These are phyloP conservation scores for Petunia hybrid DNA, from an alignment of 305 asterid species.

Conservation along the genomic window DNA sequence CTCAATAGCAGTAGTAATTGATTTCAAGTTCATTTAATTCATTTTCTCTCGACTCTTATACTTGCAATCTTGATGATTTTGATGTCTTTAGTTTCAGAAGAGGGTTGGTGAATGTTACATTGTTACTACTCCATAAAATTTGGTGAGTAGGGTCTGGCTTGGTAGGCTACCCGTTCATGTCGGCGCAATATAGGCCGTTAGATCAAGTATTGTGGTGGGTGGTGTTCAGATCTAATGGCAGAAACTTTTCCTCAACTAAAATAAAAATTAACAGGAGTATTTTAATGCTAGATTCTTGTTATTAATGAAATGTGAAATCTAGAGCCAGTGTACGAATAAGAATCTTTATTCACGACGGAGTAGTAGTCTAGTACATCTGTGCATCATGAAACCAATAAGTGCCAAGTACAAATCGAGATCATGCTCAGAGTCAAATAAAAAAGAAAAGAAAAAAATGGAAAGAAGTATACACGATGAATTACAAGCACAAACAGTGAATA, in stretches of 20 bases:
- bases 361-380: not conserved
- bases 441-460: not conserved
- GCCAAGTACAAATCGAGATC: not conserved
- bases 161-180: not conserved
- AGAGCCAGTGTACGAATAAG: not conserved
- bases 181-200: not conserved
- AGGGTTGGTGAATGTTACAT: not conserved
- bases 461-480: not conserved
- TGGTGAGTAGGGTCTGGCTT: not conserved
- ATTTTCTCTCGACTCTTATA: not conserved
- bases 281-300: not conserved
- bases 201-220: conserved; percentile 15
- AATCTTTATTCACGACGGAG: not conserved
- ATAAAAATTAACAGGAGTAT: not conserved
- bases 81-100: not conserved
- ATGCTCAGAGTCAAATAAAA: not conserved
- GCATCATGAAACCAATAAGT: not conserved
- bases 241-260: not conserved
- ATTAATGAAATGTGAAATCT: not conserved
- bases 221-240: not conserved
- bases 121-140: conserved; percentile 14
- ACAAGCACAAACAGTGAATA: not conserved
- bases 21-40: not conserved
- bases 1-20: too few relatives aligned
- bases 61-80: not conserved